These are phyloP conservation scores for Nothophoma quercina DNA, from an alignment of 2,329 filamentous ascomycete species.

Conservation along the genomic window DNA sequence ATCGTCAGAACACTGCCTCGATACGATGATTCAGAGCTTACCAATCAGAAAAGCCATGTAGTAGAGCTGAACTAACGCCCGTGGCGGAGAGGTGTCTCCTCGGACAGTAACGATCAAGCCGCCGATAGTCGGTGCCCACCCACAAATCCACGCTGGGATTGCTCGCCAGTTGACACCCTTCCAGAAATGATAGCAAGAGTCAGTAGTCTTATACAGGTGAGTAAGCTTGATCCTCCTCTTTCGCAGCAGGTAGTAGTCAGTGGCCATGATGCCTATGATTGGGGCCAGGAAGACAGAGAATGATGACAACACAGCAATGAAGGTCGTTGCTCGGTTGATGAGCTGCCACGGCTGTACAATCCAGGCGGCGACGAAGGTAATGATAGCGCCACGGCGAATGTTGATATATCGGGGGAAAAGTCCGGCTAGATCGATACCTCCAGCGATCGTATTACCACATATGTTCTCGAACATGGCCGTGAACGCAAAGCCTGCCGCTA, in stretches of 20 bases:
- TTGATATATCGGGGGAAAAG: conserved; percentile 46
- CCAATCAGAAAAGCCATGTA: conserved; percentile 59
- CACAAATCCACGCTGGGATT: conserved; percentile 54
- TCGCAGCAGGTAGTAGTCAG: conserved; percentile 50
- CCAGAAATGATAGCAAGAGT: conserved; percentile 55
- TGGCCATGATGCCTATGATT: conserved; percentile 51
- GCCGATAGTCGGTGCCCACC: conserved; percentile 55
- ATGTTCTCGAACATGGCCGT: conserved; percentile 53
- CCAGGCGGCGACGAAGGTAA: conserved; percentile 47
- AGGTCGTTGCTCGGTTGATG: conserved; percentile 47
- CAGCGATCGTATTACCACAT: conserved; percentile 45
- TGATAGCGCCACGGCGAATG: conserved; percentile 46
- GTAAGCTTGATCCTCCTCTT: conserved; percentile 46
- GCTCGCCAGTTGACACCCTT: conserved; percentile 56
- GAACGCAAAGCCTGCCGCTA: conserved; percentile 46
- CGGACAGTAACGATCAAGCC: conserved; percentile 50
- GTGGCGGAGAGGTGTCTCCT: conserved; percentile 44
- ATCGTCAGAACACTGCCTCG: conserved; percentile 1
- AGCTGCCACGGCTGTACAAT: conserved; percentile 50
- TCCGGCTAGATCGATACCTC: conserved; percentile 48
- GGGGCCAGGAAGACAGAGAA: conserved; percentile 54
- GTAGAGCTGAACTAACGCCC: conserved; percentile 54
- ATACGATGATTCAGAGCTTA: conserved; percentile 15
- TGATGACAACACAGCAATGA: conserved; percentile 51
- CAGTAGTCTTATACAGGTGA: conserved; percentile 46